A percentile compares a stretch with the other conserved stretches of the same genome.
phyloP scores from a whole-genome alignment of 2,329 filamentous ascomycete genomes.

The Alternaria novae-zelandiae region DNA sequence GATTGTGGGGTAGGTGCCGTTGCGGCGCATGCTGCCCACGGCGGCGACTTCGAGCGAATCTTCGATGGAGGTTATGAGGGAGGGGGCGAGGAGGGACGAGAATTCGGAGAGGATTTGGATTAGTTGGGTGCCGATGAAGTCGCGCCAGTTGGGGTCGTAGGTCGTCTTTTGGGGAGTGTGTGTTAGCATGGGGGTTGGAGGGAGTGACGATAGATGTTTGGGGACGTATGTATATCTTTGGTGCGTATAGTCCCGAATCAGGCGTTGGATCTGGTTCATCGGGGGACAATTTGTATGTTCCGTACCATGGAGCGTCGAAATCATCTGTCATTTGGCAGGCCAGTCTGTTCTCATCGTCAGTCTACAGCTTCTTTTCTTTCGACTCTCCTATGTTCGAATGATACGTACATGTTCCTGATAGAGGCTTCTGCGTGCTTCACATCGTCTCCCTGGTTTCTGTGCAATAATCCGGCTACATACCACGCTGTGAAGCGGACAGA shows the following conservation, averaged over 20 bases:
- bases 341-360: not conserved
- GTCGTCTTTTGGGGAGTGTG: not conserved
- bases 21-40: conserved; percentile 51
- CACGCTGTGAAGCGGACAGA: conserved; percentile 54
- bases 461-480: conserved; percentile 50
- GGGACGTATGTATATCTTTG: conserved; percentile 25
- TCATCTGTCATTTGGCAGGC: conserved; percentile 46
- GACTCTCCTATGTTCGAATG: not conserved
- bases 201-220: not conserved
- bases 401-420: conserved; percentile 39
- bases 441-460: conserved; percentile 47
- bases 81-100: conserved; percentile 35
- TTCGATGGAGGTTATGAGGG: conserved; percentile 47
- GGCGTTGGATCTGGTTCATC: conserved; percentile 48
- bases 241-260: conserved; percentile 41
- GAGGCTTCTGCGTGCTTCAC: conserved; percentile 46
- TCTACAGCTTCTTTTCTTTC: not conserved
- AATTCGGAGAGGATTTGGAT: conserved; percentile 49
- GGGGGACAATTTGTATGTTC: conserved; percentile 51
- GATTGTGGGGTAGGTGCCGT: conserved; percentile 45
- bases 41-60: conserved; percentile 47
- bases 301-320: conserved; percentile 52
- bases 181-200: not conserved
- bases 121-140: conserved; percentile 48
- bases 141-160: conserved; percentile 47